phyloP scores from a whole-genome alignment of 2,329 filamentous ascomycete genomes.

The Sporothrix variecibatus region DNA sequence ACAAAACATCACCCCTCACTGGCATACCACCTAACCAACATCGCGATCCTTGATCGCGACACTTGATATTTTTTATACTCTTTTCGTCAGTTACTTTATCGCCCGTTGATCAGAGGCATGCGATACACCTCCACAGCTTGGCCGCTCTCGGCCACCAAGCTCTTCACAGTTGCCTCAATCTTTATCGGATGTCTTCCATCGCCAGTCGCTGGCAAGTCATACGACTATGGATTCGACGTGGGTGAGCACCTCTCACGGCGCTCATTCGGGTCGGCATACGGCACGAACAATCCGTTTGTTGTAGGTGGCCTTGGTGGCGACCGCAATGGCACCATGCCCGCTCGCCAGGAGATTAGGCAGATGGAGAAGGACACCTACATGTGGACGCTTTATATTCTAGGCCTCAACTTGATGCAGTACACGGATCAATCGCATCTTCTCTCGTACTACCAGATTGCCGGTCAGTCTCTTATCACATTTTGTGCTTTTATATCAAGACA shows the following conservation, averaged over 20 bases:
- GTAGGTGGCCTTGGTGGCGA: constrained; percentile 46
- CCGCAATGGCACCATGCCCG: constrained; percentile 39
- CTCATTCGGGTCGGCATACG: constrained; percentile 35
- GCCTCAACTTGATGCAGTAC: constrained; percentile 70
- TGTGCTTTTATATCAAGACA: constrained; percentile 17
- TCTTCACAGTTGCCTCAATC: background rate
- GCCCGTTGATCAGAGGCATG: background rate
- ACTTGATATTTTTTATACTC: background rate
- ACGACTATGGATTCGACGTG: constrained; percentile 55
- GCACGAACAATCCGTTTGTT: constrained; percentile 40
- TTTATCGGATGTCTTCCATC: background rate
- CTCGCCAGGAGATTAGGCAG: constrained; percentile 67
- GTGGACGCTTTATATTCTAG: constrained; percentile 77
- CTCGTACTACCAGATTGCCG: constrained; percentile 78
- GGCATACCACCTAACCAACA: background rate
- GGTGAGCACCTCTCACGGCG: constrained; percentile 43
- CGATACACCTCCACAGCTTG: background rate
- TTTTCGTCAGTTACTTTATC: background rate
- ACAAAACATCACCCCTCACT: background rate
- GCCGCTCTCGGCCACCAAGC: background rate
- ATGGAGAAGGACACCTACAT: constrained; percentile 64
- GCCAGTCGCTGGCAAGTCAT: constrained; percentile 33
- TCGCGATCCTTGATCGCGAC: background rate
- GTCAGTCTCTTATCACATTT: constrained; percentile 48
- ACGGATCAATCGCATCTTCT: constrained; percentile 62